Base-by-base conservation (phyloP, 2,329 filamentous ascomycete species). In the Aureobasidium uvarum region DNA sequence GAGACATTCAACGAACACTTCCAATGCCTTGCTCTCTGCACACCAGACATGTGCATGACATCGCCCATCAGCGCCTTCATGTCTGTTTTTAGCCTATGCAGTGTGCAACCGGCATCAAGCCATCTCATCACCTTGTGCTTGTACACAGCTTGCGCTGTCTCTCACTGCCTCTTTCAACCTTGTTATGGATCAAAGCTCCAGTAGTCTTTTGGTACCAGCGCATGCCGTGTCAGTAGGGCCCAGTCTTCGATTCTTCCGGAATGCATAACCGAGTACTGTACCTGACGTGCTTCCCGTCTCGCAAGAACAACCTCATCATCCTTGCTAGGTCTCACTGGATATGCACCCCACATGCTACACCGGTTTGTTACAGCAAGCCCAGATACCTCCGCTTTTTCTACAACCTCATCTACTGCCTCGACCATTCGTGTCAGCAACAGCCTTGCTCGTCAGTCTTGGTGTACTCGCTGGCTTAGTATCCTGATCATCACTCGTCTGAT, bases 311-410 rank as follows among this genome's bases (percentile, higher is more conserved):
- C 28, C 51, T 20, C 50, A 45, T 36, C 28, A 55, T 64, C 50
- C 48, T 64, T 54, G 50, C 60, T 64, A 64, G 60, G 36, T 59
- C 63, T 65, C 16, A 65, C 55, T 28, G 10, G 28, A 46, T 46
- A 65, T 65, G 63, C 63, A 65, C 63, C 52, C 63, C 63, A 18
- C 63, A 65, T 31, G 8, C 16, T n/a, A 11, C 11, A n/a, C 38
- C 33, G 13, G 38, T 5, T 31, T 50, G 23, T 39, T 13, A 20
- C 28, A 31, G 28, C 33, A 36, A 36, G 33, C 33, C 33, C 33
- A 43, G 20, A n/a, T 10, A 39, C 31, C 41, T 58, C 36, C 41
- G 20, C 51, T 58, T 48, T 46, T 38, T 28, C 38, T 28, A 46
- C 50, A 55, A 64, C 62, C 41, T 54, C 48, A 45, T 48, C 62